Evolutionary conservation across 495 filamentous ascomycete species (phyloP), one percentile per base, ranked within the genome.

Genomic region (Oidiodendron maius): DNA sequence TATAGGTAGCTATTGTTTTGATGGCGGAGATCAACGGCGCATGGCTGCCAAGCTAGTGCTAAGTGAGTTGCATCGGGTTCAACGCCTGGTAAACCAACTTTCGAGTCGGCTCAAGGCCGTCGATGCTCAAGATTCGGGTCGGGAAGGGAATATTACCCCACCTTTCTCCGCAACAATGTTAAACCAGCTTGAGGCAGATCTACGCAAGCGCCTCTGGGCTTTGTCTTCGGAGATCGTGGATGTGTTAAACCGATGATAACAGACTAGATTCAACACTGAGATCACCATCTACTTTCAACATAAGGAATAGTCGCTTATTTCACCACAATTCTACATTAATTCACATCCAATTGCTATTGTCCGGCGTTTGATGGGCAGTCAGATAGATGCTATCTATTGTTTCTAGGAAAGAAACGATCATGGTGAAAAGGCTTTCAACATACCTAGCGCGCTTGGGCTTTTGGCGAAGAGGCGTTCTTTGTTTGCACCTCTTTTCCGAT

Each of bases 1-100:
- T 1, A 65, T 58, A 13, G 58, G 56, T 40, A 50, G 42, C 38
- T 56, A 57, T 44, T 43, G 36, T 37, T 10, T 55, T 21, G 54
- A 63, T 9, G 58, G 56, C 32, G 57, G 58, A 16, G 52, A 62
- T 44, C 46, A 26, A 24, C 41, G 35, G 11, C 61, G 63, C 21
- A 61, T 63, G 58, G 56, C 61, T 0, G 66, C 66, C 1, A 62
- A 66, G 51, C 45, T 64, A 11, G 56, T 70, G 12, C 64, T 70
- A 5, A 62, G 57, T 46, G 62, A 70, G 51, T 56, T 72, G 12
- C 67, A 72, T 35, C 66, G 65, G 23, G 64, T 66, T 24, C 64
- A 65, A 41, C 47, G 58, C 3, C 32, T 71, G 4, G 55, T 68
- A 0, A 57, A 67, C 46, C 44, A 46, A 34, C 23, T 51, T 11